Evolutionary conservation across 176 grass and related monocot species (phyloP).

Genomic region (Musa beccarii): DNA sequence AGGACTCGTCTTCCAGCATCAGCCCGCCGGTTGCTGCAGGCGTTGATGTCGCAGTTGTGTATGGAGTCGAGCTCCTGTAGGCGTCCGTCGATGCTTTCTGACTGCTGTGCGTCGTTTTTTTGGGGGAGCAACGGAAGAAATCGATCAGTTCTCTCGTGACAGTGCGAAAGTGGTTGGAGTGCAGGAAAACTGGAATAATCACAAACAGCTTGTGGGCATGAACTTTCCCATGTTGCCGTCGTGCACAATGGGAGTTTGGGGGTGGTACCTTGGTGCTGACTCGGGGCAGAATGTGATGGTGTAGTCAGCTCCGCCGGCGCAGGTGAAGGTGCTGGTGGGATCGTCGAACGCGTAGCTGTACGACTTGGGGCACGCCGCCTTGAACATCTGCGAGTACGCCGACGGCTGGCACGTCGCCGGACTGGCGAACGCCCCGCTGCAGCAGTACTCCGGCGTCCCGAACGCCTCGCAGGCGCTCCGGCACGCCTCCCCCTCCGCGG

Average conservation of each 20-base stretch:
- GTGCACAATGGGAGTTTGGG: background rate
- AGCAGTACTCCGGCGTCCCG: constrained; percentile 84
- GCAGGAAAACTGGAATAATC: background rate
- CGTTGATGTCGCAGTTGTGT: background rate
- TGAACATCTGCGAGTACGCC: constrained; percentile 75
- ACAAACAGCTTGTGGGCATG: background rate
- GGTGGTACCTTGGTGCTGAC: constrained; percentile 25
- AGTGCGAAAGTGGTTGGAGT: background rate
- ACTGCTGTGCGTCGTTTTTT: background rate
- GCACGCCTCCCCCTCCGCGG: constrained; percentile 47
- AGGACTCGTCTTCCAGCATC: constrained; percentile 6
- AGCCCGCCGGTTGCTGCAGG: background rate
- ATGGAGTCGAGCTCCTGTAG: background rate
- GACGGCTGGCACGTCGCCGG: constrained; percentile 65
- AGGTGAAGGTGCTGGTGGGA: constrained; percentile 83
- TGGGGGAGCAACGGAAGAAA: background rate
- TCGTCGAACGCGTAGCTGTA: constrained; percentile 97
- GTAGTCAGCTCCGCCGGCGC: constrained; percentile 63
- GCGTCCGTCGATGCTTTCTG: constrained; percentile 6
- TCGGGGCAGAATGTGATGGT: constrained; percentile 90
- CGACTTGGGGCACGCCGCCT: constrained; percentile 70
- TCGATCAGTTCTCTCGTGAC: background rate
- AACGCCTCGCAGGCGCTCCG: constrained; percentile 86
- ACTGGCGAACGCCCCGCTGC: constrained; percentile 75
- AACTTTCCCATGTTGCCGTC: background rate